These are phyloP conservation scores for Sextonia rubra DNA, from an alignment of 164 flowering plant species.

Conservation along the genomic window DNA sequence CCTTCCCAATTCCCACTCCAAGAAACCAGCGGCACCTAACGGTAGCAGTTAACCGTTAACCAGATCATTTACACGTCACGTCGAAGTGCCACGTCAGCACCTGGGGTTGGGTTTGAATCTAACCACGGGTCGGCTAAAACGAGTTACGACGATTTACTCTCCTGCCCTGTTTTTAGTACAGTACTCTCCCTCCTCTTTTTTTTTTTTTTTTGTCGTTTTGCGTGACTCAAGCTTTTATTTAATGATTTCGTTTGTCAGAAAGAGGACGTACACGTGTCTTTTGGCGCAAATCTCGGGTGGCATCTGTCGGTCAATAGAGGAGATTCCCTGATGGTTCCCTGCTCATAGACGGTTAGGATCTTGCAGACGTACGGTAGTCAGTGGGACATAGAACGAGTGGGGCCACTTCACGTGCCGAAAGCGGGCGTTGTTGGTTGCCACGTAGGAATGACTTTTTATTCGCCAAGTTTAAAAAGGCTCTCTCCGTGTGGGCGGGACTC, in stretches of 20 bases:
- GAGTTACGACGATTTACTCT: conserved; percentile 12
- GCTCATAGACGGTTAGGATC: conserved; percentile 10
- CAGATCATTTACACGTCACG: conserved; percentile 1
- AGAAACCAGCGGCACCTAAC: conserved; percentile 2
- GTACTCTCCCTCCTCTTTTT: too few relatives aligned
- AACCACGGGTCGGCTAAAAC: conserved; percentile 13
- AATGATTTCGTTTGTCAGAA: conserved; percentile 20
- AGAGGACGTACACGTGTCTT: conserved; percentile 20
- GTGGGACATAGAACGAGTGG: background rate
- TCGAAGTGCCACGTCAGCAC: conserved; percentile 19
- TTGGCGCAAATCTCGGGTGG: background rate
- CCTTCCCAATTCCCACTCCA: too few relatives aligned
- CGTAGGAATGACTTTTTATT: background rate
- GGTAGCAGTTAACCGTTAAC: conserved; percentile 12
- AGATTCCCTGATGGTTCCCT: conserved; percentile 17
- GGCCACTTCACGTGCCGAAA: conserved; percentile 6
- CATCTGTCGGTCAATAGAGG: conserved; percentile 8
- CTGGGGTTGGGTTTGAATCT: conserved; percentile 6
- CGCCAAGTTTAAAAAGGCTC: too few relatives aligned
- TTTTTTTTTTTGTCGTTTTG: conserved; percentile 32
- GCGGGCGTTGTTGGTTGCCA: conserved; percentile 2
- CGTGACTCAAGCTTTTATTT: conserved; percentile 29
- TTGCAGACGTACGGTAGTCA: conserved; percentile 2
- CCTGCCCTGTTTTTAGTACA: conserved; percentile 9
- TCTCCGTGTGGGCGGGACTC: too few relatives aligned